Conservation (phyloP, 805 yeast genomes). For the Limtongia smithiae region DNA sequence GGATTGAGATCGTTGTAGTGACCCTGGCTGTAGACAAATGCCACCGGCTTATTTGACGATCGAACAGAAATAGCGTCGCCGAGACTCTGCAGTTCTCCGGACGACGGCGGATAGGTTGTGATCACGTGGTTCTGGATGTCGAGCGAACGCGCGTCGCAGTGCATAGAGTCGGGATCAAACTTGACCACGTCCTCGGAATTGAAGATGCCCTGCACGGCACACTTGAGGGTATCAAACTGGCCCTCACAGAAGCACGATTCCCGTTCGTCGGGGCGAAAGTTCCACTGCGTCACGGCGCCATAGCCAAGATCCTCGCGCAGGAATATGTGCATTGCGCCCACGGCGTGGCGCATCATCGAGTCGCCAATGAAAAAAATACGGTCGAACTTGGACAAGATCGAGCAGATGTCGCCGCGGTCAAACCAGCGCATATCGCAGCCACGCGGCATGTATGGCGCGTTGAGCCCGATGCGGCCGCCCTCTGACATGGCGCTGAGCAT, state of each 20-base stretch:
- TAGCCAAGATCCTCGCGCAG: slow-evolving; percentile 28
- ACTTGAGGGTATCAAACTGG: slow-evolving; percentile 27
- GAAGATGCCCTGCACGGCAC: slow-evolving; percentile 29
- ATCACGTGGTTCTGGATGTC: slow-evolving; percentile 27
- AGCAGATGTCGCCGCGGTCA: slow-evolving; percentile 23
- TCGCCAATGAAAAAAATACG: slow-evolving; percentile 24
- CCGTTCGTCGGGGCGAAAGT: slow-evolving; percentile 23
- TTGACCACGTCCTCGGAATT: slow-evolving; percentile 27
- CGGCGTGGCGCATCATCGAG: slow-evolving; percentile 29
- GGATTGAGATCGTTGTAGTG: slow-evolving; percentile 26
- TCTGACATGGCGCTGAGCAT: slow-evolving; percentile 26
- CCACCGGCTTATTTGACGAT: slow-evolving; percentile 13
- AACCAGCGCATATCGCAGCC: slow-evolving; percentile 30
- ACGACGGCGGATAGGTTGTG: slow-evolving; percentile 26
- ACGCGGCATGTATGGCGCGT: slow-evolving; percentile 30
- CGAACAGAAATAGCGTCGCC: slow-evolving; percentile 18
- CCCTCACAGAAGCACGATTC: slow-evolving; percentile 28
- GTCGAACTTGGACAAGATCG: slow-evolving; percentile 20
- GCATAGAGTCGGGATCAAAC: slow-evolving; percentile 18
- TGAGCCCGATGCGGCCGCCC: slow-evolving; percentile 27
- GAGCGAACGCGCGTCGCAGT: slow-evolving; percentile 19
- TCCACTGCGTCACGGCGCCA: slow-evolving; percentile 29
- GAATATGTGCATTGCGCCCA: slow-evolving; percentile 26
- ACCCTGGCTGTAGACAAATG: slow-evolving; percentile 26
- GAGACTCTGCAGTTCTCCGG: slow-evolving; percentile 20